Evolutionary conservation across 768 basidiomycete genomes (phyloP).

Genomic region (Lactarius tabidus): DNA sequence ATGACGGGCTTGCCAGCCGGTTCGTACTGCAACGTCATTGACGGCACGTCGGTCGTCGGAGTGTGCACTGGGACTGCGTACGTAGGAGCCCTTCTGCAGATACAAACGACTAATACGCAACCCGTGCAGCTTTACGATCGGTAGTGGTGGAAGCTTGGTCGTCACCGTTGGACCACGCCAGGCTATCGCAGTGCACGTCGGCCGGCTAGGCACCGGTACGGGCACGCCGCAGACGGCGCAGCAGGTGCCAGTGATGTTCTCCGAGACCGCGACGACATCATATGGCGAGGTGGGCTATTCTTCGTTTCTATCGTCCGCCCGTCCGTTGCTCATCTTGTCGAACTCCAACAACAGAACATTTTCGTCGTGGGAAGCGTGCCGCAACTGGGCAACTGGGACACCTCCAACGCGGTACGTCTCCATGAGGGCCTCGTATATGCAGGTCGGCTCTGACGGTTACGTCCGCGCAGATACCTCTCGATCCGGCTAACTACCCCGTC

Average conservation of each 20-base stretch:
- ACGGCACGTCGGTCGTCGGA: constrained; percentile 40
- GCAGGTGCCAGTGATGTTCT: constrained; percentile 33
- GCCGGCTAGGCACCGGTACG: constrained; percentile 11
- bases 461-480: constrained; percentile 44
- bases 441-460: background rate
- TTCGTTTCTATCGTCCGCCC: background rate
- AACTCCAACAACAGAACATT: constrained; percentile 55
- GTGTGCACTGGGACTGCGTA: constrained; percentile 51
- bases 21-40: constrained; percentile 61
- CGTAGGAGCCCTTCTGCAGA: background rate
- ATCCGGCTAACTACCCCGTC: constrained; percentile 48
- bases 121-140: constrained; percentile 23
- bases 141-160: constrained; percentile 23
- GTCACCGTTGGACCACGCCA: constrained; percentile 28
- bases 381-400: constrained; percentile 51
- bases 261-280: constrained; percentile 52
- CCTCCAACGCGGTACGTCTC: constrained; percentile 42
- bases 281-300: constrained; percentile 47
- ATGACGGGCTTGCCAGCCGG: constrained; percentile 54
- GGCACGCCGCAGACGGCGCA: background rate
- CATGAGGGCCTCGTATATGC: background rate
- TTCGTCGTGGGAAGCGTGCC: constrained; percentile 55
- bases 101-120: background rate
- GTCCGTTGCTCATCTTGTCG: background rate
- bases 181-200: constrained; percentile 30